Evolutionary conservation across 2,329 filamentous ascomycete genomes (phyloP), one percentile per base, ranked within the genome.

Genomic region (Microcyclospora tardicrescens): DNA sequence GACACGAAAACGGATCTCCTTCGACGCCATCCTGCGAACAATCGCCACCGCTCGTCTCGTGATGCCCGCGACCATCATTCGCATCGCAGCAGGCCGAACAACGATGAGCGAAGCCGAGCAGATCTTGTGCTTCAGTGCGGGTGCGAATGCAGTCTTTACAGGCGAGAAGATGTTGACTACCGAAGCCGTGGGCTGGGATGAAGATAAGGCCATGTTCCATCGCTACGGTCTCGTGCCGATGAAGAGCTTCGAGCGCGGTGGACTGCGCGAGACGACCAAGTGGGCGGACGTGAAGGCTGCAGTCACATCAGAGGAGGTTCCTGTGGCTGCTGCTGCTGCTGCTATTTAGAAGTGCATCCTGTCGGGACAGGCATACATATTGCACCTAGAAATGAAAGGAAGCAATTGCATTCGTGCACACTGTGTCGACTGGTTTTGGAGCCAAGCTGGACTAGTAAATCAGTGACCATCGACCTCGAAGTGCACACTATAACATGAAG

Each of bases 131-230:
- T 94, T 93, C 65, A 79, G 84, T 73, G 84, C 85, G 0, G 86
- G 86, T 11, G 86, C 86, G 1, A 94, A 94, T 53, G 86, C 86
- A n/a, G 81, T 94, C 28, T 94, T 94, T 57, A 94, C 86, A 0
- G 86, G 86, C 8, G 86, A 94, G 66, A 93, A 89, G 71, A 93
- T 94, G 86, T 61, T 93, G 62, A 94, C 86, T 4, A 94, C 86
- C 0, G 83, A 86, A 41, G 93, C 84, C 58, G 87, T 84, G 50
- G 84, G 84, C 24, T 94, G 84, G 83, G 84, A 91, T 45, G 83
- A 93, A 61, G 86, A 94, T 54, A 78, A 75, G 45, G 77, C 67
- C 32, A 84, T 93, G 77, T 93, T 94, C 63, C 73, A 78, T 2
- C 72, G 76, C 37, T 93, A 84, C 81, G 86, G 86, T 0, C 64